phyloP scores from a whole-genome alignment of 2,329 filamentous ascomycete genomes.

The Colletotrichum sp. region DNA sequence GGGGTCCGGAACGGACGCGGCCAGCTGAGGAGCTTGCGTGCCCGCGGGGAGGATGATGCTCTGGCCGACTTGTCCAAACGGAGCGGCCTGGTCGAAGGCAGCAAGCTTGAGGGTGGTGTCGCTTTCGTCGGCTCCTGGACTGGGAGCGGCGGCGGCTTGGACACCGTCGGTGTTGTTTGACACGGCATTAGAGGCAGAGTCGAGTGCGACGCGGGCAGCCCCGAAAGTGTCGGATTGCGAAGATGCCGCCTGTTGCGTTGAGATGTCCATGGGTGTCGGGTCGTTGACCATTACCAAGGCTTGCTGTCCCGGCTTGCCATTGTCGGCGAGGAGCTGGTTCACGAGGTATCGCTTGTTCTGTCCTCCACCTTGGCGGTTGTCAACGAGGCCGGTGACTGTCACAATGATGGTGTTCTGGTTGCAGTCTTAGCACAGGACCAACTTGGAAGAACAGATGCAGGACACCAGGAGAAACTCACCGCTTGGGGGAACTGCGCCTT shows the following conservation, averaged over 20 bases:
- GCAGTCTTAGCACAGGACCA: not conserved
- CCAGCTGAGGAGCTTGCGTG: constrained; percentile 32
- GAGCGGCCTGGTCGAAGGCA: constrained; percentile 33
- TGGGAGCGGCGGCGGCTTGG: constrained; percentile 22
- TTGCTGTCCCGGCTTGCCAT: constrained; percentile 35
- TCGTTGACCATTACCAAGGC: constrained; percentile 44
- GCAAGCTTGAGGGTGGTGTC: constrained; percentile 21
- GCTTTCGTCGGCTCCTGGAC: constrained; percentile 13
- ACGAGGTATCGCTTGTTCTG: constrained; percentile 42
- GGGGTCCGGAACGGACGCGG: constrained; percentile 39
- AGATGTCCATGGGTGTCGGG: constrained; percentile 38
- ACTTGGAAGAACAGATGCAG: not conserved
- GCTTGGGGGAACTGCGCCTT: constrained; percentile 39
- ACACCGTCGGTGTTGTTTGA: constrained; percentile 16
- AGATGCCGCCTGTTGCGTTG: constrained; percentile 23
- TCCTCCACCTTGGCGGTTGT: constrained; percentile 32
- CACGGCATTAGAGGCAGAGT: not conserved
- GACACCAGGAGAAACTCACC: constrained; percentile 27
- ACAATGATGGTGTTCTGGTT: constrained; percentile 42
- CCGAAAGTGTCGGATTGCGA: constrained; percentile 27
- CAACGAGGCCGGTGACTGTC: constrained; percentile 39
- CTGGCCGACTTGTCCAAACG: constrained; percentile 38
- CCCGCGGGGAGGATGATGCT: constrained; percentile 39
- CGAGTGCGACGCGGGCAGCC: not conserved
- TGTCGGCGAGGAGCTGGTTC: constrained; percentile 43